phyloP scores from a whole-genome alignment of 106 monocot genomes.

The Dendrobium chrysotoxum region DNA sequence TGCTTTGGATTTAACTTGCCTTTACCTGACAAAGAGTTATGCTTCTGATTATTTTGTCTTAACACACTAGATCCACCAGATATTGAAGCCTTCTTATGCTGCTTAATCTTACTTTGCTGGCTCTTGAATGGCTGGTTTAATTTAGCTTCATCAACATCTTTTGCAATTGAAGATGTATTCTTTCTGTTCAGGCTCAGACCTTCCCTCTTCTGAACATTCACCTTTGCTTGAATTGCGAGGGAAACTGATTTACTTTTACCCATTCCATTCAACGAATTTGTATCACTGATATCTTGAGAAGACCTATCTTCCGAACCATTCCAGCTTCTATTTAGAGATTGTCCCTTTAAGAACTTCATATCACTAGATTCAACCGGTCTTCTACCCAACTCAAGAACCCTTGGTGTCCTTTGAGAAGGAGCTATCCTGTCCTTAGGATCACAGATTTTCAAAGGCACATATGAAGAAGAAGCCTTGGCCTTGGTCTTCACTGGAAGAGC shows the following conservation, averaged over 20 bases:
- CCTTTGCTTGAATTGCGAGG: slow-evolving; percentile 74
- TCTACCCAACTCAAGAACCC: slow-evolving; percentile 24
- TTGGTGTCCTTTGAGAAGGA: slow-evolving; percentile 25
- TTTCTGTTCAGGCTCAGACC: slow-evolving; percentile 10
- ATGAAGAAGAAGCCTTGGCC: slow-evolving; percentile 15
- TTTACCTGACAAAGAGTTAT: slow-evolving; percentile 44
- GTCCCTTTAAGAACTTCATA: slow-evolving; percentile 22
- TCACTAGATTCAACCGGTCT: slow-evolving; percentile 27
- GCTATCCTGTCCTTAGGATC: slow-evolving; percentile 28
- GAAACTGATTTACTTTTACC: slow-evolving; percentile 54
- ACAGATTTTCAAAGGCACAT: slow-evolving; percentile 19
- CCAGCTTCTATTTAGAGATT: slow-evolving; percentile 34
- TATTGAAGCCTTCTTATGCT: slow-evolving; percentile 24
- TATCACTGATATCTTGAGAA: slow-evolving; percentile 12
- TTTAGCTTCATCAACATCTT: slow-evolving; percentile 21
- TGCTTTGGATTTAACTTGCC: slow-evolving; percentile 34
- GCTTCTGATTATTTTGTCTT: slow-evolving; percentile 82
- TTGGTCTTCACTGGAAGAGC: slow-evolving; percentile 17
- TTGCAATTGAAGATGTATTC: slow-evolving; percentile 2
- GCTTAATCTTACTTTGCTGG: slow-evolving; percentile 34
- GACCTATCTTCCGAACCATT: slow-evolving; percentile 25
- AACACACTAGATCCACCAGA: slow-evolving; percentile 37
- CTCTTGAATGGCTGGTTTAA: slow-evolving; percentile 23
- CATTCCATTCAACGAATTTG: slow-evolving; percentile 21
- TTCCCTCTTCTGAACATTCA: slow-evolving; percentile 66